phyloP scores from a whole-genome alignment of 140 eudicot genomes.

The Cichorium intybus region DNA sequence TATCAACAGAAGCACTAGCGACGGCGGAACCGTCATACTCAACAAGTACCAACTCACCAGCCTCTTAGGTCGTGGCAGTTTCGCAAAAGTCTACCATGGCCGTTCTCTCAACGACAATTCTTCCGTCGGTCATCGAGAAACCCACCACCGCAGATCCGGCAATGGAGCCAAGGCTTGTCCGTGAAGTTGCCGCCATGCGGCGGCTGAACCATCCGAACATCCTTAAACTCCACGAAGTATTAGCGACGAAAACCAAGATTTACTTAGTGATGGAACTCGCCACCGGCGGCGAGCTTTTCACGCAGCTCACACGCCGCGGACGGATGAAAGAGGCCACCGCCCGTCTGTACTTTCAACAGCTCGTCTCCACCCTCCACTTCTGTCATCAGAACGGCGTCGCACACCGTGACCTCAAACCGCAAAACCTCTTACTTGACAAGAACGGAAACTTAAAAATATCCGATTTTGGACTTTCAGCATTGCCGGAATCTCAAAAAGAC shows the following conservation, averaged over 20 bases:
- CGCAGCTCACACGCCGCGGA: constrained; percentile 36
- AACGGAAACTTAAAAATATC: constrained; percentile 52
- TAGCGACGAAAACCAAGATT: constrained; percentile 68
- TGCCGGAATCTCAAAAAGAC: constrained; percentile 41
- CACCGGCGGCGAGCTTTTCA: constrained; percentile 55
- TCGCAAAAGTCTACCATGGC: constrained; percentile 71
- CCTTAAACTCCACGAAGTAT: constrained; percentile 61
- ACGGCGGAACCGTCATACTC: constrained; percentile 44
- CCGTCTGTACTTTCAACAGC: constrained; percentile 49
- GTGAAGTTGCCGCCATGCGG: constrained; percentile 78
- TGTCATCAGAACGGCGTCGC: constrained; percentile 75
- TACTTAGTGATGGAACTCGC: constrained; percentile 77
- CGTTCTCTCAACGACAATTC: constrained; percentile 33
- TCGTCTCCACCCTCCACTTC: constrained; percentile 55
- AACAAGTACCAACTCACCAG: constrained; percentile 51
- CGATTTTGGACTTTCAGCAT: constrained; percentile 77
- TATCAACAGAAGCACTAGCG: constrained; percentile 40
- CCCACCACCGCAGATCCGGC: constrained; percentile 32
- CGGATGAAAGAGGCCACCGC: constrained; percentile 57
- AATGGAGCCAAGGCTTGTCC: constrained; percentile 50
- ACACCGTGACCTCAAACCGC: constrained; percentile 81
- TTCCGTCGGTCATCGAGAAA: constrained; percentile 47
- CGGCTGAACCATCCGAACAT: constrained; percentile 61
- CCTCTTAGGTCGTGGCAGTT: constrained; percentile 63
- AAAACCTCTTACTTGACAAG: constrained; percentile 57